Conservation (phyloP, 305 asterid genomes). For the Ruellia speciosa region DNA sequence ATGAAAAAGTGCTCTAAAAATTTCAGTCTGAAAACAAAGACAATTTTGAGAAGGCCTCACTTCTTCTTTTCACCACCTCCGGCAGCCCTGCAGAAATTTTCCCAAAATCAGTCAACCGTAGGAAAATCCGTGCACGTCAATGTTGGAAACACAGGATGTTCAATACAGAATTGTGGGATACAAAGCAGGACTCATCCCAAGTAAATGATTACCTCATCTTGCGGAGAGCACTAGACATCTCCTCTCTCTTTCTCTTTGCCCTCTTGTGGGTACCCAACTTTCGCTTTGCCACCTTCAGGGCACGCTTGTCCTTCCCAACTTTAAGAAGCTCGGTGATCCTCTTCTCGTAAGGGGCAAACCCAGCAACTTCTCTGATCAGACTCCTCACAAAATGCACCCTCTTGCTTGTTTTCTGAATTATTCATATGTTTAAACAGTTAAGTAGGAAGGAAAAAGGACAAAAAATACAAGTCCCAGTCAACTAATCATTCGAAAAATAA, state of each 20-base stretch:
- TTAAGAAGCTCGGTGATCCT: conserved; percentile 81
- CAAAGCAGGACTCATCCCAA: neutral
- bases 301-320: conserved; percentile 86
- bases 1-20: conserved; percentile 8
- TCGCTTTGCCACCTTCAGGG: conserved; percentile 73
- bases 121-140: neutral
- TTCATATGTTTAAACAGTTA: neutral
- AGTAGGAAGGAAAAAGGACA: neutral
- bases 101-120: neutral
- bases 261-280: conserved; percentile 85
- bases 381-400: conserved; percentile 62
- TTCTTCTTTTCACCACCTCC: conserved; percentile 91
- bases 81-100: conserved; percentile 49
- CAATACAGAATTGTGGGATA: no score
- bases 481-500: no score
- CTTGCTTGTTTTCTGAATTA: conserved; percentile 65
- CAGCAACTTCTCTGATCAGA: conserved; percentile 81
- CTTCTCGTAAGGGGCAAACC: conserved; percentile 86
- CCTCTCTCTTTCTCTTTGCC: conserved; percentile 62
- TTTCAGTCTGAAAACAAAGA: conserved; percentile 9
- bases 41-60: conserved; percentile 28
- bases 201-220: conserved; percentile 19
- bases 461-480: neutral
- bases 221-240: conserved; percentile 41
- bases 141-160: no score